phyloP scores from a whole-genome alignment of 768 basidiomycete genomes.

The Amanita jacksonii region DNA sequence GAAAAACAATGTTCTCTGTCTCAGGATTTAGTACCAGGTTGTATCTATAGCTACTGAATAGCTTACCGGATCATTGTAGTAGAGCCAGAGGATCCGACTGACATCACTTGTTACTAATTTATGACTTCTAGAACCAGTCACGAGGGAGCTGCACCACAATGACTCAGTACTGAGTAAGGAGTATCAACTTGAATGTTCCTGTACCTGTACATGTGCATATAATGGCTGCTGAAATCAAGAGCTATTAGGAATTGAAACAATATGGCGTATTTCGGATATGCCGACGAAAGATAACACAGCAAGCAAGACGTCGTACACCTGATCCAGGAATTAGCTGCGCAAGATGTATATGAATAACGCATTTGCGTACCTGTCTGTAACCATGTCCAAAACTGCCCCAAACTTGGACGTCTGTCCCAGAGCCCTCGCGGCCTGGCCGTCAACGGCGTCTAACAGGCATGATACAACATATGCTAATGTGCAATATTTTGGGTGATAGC shows the following conservation, averaged over 20 bases:
- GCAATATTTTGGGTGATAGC: constrained; percentile 87
- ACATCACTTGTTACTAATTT: constrained; percentile 90
- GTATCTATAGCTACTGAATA: constrained; percentile 10
- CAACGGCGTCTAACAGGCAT: constrained; percentile 90
- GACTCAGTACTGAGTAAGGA: constrained; percentile 10
- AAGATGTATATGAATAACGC: constrained; percentile 1
- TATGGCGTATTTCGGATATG: constrained; percentile 78
- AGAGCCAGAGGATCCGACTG: constrained; percentile 82
- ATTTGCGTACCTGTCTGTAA: constrained; percentile 88
- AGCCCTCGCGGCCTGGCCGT: constrained; percentile 85
- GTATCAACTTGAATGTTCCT: constrained; percentile 3
- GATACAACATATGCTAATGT: constrained; percentile 85
- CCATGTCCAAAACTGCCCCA: constrained; percentile 98
- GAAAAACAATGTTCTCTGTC: constrained; percentile 76
- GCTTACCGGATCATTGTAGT: constrained; percentile 91
- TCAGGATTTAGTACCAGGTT: constrained; percentile 1
- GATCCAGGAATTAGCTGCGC: constrained; percentile 8
- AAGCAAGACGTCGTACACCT: constrained; percentile 96
- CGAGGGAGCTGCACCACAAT: constrained; percentile 62
- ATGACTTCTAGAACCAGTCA: constrained; percentile 88
- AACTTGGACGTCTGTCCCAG: constrained; percentile 92
- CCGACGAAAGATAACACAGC: constrained; percentile 86
- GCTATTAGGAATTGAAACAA: constrained; percentile 93
- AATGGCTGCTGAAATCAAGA: constrained; percentile 95
- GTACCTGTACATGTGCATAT: constrained; percentile 99